Percentiles rank a stretch among this genome's conserved stretches.
Evolutionary conservation across 106 monocot genomes (phyloP).

Genomic region (Acanthochlamys bracteata): DNA sequence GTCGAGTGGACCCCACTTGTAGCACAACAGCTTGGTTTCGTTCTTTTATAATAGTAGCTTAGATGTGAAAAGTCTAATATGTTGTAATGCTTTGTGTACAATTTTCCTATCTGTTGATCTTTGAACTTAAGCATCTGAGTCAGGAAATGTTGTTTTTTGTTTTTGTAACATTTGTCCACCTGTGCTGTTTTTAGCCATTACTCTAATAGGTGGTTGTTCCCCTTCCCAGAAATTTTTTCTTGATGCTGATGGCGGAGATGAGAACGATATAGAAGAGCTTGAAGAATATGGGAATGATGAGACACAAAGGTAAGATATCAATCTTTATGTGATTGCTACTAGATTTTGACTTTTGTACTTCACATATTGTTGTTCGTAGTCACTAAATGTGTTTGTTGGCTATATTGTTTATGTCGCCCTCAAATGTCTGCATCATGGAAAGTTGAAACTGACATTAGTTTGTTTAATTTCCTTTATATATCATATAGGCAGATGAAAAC

Average conservation of each 20-base stretch:
- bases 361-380: background rate
- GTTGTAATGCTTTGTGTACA: no score
- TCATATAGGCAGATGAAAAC: conserved; percentile 31
- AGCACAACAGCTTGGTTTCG: no score
- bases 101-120: no score
- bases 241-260: conserved; percentile 70
- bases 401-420: no score
- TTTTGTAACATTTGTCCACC: no score
- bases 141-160: no score
- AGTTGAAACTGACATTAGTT: background rate
- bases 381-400: background rate
- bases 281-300: conserved; percentile 23
- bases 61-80: no score
- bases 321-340: background rate
- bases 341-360: background rate
- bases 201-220: background rate
- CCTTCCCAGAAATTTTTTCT: conserved; percentile 76
- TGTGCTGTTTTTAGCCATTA: background rate
- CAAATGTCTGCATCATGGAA: background rate
- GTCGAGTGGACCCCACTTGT: no score
- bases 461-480: background rate
- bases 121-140: no score
- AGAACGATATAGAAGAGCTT: conserved; percentile 32
- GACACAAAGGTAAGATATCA: conserved; percentile 29
- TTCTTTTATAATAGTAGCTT: no score